These are phyloP conservation scores for Colletotrichum sojae DNA, from an alignment of 2,329 filamentous ascomycete genomes.

Conservation along the genomic window DNA sequence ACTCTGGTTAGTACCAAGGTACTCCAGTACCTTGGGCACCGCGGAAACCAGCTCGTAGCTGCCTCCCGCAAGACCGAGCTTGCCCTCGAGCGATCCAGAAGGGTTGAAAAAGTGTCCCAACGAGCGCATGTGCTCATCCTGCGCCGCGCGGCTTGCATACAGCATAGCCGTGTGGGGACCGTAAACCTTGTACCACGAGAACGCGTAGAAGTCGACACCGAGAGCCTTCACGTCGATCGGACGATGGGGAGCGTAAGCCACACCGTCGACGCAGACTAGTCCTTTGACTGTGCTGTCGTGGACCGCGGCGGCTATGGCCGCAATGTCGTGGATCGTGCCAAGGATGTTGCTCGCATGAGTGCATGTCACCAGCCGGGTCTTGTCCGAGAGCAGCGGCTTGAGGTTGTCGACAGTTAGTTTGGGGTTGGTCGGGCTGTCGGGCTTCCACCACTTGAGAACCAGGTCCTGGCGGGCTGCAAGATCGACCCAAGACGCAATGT, in stretches of 20 bases:
- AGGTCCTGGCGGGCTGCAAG: slow-evolving; percentile 74
- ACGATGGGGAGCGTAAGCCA: slow-evolving; percentile 82
- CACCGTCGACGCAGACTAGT: slow-evolving; percentile 80
- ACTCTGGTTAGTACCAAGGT: slow-evolving; percentile 63
- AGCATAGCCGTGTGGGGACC: slow-evolving; percentile 82
- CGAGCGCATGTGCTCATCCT: slow-evolving; percentile 65
- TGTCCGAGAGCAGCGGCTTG: slow-evolving; percentile 69
- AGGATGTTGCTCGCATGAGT: slow-evolving; percentile 83
- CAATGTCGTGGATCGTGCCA: slow-evolving; percentile 77
- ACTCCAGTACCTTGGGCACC: slow-evolving; percentile 73
- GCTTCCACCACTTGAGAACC: slow-evolving; percentile 79
- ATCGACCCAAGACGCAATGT: slow-evolving; percentile 80
- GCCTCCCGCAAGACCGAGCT: slow-evolving; percentile 76
- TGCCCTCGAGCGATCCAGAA: slow-evolving; percentile 71
- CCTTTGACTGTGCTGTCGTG: slow-evolving; percentile 65
- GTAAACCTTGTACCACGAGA: slow-evolving; percentile 88
- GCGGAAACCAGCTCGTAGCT: slow-evolving; percentile 79
- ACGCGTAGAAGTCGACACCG: slow-evolving; percentile 82
- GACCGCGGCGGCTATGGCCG: slow-evolving; percentile 67
- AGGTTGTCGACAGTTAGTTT: slow-evolving; percentile 72
- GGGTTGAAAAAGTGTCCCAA: slow-evolving; percentile 79
- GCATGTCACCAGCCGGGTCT: slow-evolving; percentile 79
- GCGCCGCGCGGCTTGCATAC: slow-evolving; percentile 73
- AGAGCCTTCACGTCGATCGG: slow-evolving; percentile 77
- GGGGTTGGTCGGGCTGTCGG: slow-evolving; percentile 64